These are phyloP conservation scores for Phanerodontia chrysosporium DNA, from an alignment of 768 basidiomycete species.

Conservation along the genomic window DNA sequence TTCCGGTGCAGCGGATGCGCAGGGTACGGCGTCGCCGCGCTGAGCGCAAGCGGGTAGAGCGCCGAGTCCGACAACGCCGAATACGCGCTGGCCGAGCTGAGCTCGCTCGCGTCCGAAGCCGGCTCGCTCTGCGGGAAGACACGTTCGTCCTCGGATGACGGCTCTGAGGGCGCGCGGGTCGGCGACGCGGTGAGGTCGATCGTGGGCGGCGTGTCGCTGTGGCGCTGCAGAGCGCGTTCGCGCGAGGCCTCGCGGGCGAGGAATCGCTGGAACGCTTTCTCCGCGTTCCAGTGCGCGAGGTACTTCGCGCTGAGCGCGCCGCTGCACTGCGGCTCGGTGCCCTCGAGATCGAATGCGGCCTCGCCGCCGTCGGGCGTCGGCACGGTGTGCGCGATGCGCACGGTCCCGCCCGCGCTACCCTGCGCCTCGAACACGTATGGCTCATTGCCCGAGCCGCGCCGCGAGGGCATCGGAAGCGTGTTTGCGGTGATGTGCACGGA, in stretches of 20 bases:
- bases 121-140: constrained; percentile 1
- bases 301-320: constrained; percentile 2
- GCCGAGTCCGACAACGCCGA: constrained; percentile 11
- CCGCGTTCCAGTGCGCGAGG: constrained; percentile 26
- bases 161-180: constrained; percentile 11
- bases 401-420: constrained; percentile 18
- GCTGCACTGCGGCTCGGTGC: neutral
- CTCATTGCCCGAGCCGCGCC: constrained; percentile 56
- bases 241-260: constrained; percentile 20
- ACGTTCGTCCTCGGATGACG: constrained; percentile 2
- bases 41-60: constrained; percentile 19
- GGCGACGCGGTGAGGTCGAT: constrained; percentile 5
- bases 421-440: constrained; percentile 56
- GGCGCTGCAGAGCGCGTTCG: constrained; percentile 13
- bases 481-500: constrained; percentile 65
- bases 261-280: constrained; percentile 24
- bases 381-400: constrained; percentile 19
- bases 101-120: neutral
- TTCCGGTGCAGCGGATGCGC: constrained; percentile 22
- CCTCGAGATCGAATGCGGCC: neutral
- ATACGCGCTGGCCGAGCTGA: neutral
- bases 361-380: constrained; percentile 8
- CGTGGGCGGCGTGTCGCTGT: constrained; percentile 3
- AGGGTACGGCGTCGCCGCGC: constrained; percentile 23
- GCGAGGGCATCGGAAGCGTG: constrained; percentile 42